Evolutionary conservation across 2,329 filamentous ascomycete species (phyloP).

Genomic region (Aspergillus viridinutans): DNA sequence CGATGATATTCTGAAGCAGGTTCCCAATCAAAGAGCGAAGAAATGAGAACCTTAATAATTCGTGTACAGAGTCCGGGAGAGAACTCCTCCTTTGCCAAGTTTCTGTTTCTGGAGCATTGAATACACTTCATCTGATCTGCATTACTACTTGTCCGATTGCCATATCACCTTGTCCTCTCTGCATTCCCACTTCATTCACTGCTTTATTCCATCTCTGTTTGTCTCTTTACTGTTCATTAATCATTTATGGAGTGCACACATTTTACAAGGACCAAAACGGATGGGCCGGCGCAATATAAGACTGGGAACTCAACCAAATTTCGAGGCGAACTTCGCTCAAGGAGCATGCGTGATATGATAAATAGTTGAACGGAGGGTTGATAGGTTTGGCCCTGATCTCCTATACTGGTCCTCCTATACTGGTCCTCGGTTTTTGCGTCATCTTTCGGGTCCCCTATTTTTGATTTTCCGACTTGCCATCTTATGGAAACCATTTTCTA

Average conservation of each 20-base stretch:
- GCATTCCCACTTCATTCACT: background rate
- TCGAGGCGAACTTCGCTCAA: background rate
- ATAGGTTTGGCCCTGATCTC: background rate
- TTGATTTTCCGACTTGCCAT: background rate
- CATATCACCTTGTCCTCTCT: background rate
- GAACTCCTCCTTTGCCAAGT: slow-evolving; percentile 6
- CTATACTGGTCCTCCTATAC: background rate
- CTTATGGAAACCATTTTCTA: background rate
- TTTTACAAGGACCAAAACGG: slow-evolving; percentile 11
- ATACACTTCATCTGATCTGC: background rate
- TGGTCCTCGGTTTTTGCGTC: background rate
- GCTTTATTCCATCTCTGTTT: slow-evolving; percentile 1
- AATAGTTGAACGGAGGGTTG: background rate
- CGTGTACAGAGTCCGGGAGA: slow-evolving; percentile 6
- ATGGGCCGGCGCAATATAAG: slow-evolving; percentile 18
- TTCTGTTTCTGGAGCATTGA: slow-evolving; percentile 4
- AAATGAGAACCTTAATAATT: slow-evolving; percentile 22
- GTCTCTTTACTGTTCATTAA: slow-evolving; percentile 7
- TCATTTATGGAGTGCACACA: slow-evolving; percentile 22
- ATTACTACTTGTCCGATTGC: background rate
- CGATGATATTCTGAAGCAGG: slow-evolving; percentile 44
- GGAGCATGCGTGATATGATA: background rate
- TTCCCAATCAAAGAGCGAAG: slow-evolving; percentile 34
- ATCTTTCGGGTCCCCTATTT: background rate
- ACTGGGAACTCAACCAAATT: background rate